Evolutionary conservation across 768 basidiomycete species (phyloP), one percentile per base, ranked within the genome.

Genomic region (Tricholomella constricta): DNA sequence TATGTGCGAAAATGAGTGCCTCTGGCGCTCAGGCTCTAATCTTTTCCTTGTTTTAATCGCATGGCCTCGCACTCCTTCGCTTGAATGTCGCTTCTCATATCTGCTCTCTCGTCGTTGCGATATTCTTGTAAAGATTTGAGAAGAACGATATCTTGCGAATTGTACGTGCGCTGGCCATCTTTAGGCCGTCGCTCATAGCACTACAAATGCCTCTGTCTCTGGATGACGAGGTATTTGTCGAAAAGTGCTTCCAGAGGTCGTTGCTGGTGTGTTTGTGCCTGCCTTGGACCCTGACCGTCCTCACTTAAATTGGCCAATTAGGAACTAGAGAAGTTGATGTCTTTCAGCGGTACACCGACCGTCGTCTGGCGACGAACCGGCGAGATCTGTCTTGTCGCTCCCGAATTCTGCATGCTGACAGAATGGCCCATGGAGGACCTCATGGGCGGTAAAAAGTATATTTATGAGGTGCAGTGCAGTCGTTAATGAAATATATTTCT

Each of bases 311-410:
- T 40, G 59, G 45, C 56, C 34, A 22, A 42, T 54, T 52, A 96
- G 93, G 96, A 98, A 76, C 80, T 98, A 51, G 93, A 97, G 71
- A 98, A 97, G 72, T 81, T 98, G 56, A 97, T 98, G 54, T 94
- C 93, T 46, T 97, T 91, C 69, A 95, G 90, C 61, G 96, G 96
- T 10, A 98, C 96, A 25, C 96, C 96, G 2, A 98, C 96, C 1
- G 94, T 95, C 36, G 91, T 96, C 10, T 99, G 96, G 96, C 86
- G 97, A 40, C 81, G 97, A 45, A 99, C 97, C 17, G 97, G 97
- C 62, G 97, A 99, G 73, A 94, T 99, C 22, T 95, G 94, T 65
- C 85, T 97, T 41, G 97, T 94, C 42, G 95, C 94, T 0, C 90
- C 93, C 5, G 97, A 99, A 71, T 98, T 99, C 66, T 91, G 89